Conservation (phyloP, 169 alveolate genomes). For the Theileria orientalis region DNA sequence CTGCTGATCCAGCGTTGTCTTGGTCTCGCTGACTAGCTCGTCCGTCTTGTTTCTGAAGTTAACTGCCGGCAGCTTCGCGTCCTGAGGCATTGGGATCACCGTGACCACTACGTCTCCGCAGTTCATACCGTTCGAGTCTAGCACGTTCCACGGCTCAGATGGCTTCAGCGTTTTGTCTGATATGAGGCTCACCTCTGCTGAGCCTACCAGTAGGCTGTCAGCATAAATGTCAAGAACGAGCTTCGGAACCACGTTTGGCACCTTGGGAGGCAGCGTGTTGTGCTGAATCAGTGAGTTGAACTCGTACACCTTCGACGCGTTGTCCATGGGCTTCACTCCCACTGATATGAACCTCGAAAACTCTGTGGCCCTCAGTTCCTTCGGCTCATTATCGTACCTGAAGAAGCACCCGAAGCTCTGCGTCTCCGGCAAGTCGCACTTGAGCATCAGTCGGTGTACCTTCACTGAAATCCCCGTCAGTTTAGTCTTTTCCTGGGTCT, state of each 20-base stretch:
- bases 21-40: slow-evolving; percentile 14
- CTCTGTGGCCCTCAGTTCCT: slow-evolving; percentile 9
- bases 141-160: slow-evolving; percentile 69
- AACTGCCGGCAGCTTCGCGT: slow-evolving; percentile 81
- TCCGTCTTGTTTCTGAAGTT: slow-evolving; percentile 39
- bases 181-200: slow-evolving; percentile 61
- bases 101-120: slow-evolving; percentile 75
- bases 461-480: slow-evolving; percentile 32
- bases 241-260: slow-evolving; percentile 76
- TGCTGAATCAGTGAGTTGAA: slow-evolving; percentile 59
- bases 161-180: slow-evolving; percentile 65
- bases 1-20: neutral
- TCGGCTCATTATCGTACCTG: slow-evolving; percentile 62
- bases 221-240: slow-evolving; percentile 73
- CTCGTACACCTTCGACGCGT: slow-evolving; percentile 67
- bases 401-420: slow-evolving; percentile 29
- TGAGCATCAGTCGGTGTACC: slow-evolving; percentile 58
- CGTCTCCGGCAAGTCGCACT: slow-evolving; percentile 38
- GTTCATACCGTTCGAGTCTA: slow-evolving; percentile 49
- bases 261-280: slow-evolving; percentile 72
- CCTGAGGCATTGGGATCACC: slow-evolving; percentile 70
- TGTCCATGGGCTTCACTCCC: slow-evolving; percentile 49
- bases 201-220: slow-evolving; percentile 42
- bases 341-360: neutral
- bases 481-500: slow-evolving; percentile 11